phyloP scores from a whole-genome alignment of 2,329 filamentous ascomycete species.

The Fusarium sp. region DNA sequence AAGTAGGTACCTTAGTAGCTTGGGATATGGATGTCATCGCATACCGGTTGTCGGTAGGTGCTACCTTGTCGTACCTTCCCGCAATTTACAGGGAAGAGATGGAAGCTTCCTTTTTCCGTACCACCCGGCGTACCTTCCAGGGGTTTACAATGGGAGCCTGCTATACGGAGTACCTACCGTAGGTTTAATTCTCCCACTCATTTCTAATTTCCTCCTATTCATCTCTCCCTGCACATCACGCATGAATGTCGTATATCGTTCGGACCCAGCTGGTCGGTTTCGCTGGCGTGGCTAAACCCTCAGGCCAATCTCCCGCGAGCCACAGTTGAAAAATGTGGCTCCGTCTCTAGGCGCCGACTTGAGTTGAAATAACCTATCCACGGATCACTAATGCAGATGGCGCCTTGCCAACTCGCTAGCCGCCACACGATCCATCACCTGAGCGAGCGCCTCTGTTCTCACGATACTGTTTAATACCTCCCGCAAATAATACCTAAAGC shows the following conservation, averaged over 20 bases:
- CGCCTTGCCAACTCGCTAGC: background rate
- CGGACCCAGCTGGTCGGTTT: slow-evolving; percentile 14
- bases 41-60: background rate
- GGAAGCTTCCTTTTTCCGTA: background rate
- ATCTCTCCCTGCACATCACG: slow-evolving; percentile 10
- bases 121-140: background rate
- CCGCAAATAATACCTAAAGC: background rate
- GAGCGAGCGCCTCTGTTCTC: slow-evolving; percentile 1
- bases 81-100: background rate
- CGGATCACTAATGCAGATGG: background rate
- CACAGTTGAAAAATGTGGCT: background rate
- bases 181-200: background rate
- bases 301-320: slow-evolving; percentile 22
- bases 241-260: slow-evolving; percentile 2
- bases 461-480: background rate
- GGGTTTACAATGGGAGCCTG: background rate
- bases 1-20: background rate
- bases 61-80: slow-evolving; percentile 1
- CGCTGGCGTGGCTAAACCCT: slow-evolving; percentile 19
- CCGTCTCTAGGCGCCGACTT: background rate
- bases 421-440: background rate
- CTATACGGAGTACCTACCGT: background rate
- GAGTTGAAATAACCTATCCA: background rate
- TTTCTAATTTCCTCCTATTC: slow-evolving; percentile 29
- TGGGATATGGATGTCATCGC: background rate